Percentiles rank a stretch among this genome's conserved stretches.
Evolutionary conservation across 805 yeast species (phyloP).

Genomic region (Dipodascopsis uninucleata): DNA sequence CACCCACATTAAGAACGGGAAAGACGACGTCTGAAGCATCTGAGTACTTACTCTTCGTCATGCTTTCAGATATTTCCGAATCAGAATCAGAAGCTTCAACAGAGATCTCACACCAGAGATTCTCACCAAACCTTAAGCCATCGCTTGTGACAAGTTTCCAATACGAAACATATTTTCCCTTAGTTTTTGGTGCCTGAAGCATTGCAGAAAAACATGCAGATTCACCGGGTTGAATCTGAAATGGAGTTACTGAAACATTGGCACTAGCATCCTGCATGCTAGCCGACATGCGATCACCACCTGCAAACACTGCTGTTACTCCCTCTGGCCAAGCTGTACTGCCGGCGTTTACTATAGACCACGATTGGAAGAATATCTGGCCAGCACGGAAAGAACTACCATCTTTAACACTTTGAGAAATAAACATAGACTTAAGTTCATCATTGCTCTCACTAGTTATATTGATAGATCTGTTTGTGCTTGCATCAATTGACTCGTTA

Average conservation of each 20-base stretch:
- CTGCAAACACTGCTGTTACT: constrained; percentile 11
- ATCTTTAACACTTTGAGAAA: constrained; percentile 12
- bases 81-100: constrained; percentile 8
- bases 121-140: constrained; percentile 22
- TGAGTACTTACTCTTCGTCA: constrained; percentile 23
- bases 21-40: constrained; percentile 23
- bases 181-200: constrained; percentile 14
- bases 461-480: background rate
- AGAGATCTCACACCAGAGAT: constrained; percentile 15
- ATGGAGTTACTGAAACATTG: constrained; percentile 12
- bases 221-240: constrained; percentile 17
- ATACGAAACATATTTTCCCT: constrained; percentile 14
- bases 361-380: constrained; percentile 23
- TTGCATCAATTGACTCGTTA: no score
- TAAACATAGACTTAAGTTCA: constrained; percentile 7
- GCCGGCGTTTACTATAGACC: constrained; percentile 23
- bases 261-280: background rate
- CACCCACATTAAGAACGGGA: constrained; percentile 17
- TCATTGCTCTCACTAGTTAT: background rate
- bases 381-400: constrained; percentile 12
- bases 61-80: constrained; percentile 4
- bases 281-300: constrained; percentile 16
- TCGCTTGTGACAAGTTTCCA: constrained; percentile 19
- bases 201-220: constrained; percentile 21
- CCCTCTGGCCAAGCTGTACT: constrained; percentile 21